Conservation (phyloP, 306 rosid genomes). For the Begonia masoniana region DNA sequence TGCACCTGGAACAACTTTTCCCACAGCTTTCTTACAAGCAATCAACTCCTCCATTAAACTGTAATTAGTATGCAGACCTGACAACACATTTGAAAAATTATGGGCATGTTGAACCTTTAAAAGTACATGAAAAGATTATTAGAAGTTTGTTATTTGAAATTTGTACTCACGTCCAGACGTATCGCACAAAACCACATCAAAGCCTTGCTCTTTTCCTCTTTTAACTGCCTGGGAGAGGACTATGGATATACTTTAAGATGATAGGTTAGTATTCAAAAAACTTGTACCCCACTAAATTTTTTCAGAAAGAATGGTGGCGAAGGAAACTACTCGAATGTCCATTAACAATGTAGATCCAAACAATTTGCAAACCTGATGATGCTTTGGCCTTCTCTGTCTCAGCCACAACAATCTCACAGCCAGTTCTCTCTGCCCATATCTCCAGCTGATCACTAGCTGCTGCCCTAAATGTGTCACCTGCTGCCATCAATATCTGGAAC, state of each 20-base stretch:
- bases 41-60: slow-evolving; percentile 94
- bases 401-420: slow-evolving; percentile 83
- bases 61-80: slow-evolving; percentile 96
- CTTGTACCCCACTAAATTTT: no score
- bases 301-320: no score
- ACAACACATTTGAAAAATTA: slow-evolving; percentile 10
- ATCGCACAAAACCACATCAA: slow-evolving; percentile 81
- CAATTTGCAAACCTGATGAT: slow-evolving; percentile 39
- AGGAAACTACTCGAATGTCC: no score
- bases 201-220: slow-evolving; percentile 69
- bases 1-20: slow-evolving; percentile 65
- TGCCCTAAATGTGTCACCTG: slow-evolving; percentile 98
- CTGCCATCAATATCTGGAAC: slow-evolving; percentile 80
- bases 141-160: background rate
- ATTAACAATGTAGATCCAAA: no score
- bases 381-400: slow-evolving; percentile 82
- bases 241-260: slow-evolving; percentile 39
- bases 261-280: slow-evolving; percentile 5
- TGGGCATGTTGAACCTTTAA: slow-evolving; percentile 1
- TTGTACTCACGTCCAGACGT: slow-evolving; percentile 90
- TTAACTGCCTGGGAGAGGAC: slow-evolving; percentile 92
- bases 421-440: slow-evolving; percentile 98
- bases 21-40: slow-evolving; percentile 85
- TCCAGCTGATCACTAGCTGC: slow-evolving; percentile 97
- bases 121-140: slow-evolving; percentile 6